Conservation (phyloP, 768 basidiomycete genomes). For the Baorangia bicolor region DNA sequence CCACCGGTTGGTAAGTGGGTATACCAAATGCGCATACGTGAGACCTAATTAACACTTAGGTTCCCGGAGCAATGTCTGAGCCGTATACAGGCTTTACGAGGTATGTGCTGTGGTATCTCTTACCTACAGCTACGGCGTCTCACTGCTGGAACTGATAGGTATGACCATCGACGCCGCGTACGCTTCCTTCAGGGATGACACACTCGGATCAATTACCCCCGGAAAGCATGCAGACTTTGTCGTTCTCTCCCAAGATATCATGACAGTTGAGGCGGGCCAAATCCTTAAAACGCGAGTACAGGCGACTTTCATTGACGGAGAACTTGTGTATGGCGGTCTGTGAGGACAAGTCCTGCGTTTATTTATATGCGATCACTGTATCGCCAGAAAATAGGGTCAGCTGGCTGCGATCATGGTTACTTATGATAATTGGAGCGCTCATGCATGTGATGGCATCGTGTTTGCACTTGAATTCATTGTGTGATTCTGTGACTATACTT, state of each 20-base stretch:
- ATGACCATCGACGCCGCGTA: constrained; percentile 89
- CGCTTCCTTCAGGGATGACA: constrained; percentile 76
- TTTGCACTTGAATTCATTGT: background rate
- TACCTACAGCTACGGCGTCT: background rate
- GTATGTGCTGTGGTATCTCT: constrained; percentile 31
- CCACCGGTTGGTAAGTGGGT: constrained; percentile 69
- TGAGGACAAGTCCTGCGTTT: constrained; percentile 12
- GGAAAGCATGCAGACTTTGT: constrained; percentile 87
- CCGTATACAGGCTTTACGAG: constrained; percentile 73
- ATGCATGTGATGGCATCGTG: background rate
- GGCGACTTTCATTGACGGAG: constrained; percentile 79
- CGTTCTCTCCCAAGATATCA: constrained; percentile 81
- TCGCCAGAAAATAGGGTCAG: background rate
- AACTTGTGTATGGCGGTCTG: constrained; percentile 43
- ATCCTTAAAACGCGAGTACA: constrained; percentile 69
- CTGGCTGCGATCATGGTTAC: background rate
- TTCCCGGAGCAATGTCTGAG: constrained; percentile 80
- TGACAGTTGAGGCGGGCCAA: constrained; percentile 55
- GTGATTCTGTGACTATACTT: background rate
- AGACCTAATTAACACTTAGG: constrained; percentile 41
- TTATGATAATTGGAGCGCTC: background rate
- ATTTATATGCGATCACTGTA: background rate
- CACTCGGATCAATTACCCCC: constrained; percentile 69
- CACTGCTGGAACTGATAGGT: constrained; percentile 40
- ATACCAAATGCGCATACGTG: background rate